Conservation (phyloP, 176 grass and related monocot genomes). For the Ampelocalamus luodianensis region DNA sequence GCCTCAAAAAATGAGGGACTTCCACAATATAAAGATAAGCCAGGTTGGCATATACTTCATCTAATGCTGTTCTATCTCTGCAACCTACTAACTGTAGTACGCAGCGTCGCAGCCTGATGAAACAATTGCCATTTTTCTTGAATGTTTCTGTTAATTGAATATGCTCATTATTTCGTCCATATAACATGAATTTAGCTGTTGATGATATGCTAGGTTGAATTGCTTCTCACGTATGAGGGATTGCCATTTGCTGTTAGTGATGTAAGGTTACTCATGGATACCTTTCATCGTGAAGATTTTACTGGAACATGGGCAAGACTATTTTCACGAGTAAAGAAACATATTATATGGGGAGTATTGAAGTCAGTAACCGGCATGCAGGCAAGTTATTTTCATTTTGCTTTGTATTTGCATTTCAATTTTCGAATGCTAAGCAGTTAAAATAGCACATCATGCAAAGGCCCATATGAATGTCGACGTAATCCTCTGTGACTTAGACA, state of each 20-base stretch:
- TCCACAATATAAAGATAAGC: slow-evolving; percentile 92
- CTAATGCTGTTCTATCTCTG: slow-evolving; percentile 33
- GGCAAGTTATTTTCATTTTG: slow-evolving; percentile 55
- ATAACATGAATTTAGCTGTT: slow-evolving; percentile 34
- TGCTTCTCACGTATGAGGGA: slow-evolving; percentile 94
- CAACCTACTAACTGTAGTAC: slow-evolving; percentile 27
- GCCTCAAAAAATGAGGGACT: slow-evolving; percentile 87
- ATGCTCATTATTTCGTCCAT: slow-evolving; percentile 22
- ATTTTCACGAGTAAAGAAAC: slow-evolving; percentile 93
- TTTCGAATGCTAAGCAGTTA: slow-evolving; percentile 11
- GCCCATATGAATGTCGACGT: slow-evolving; percentile 36
- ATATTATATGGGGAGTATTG: slow-evolving; percentile 94
- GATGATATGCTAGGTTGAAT: slow-evolving; percentile 79
- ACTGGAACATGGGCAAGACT: slow-evolving; percentile 88
- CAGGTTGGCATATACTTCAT: slow-evolving; percentile 66
- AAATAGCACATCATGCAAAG: slow-evolving; percentile 34
- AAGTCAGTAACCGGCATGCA: slow-evolving; percentile 98
- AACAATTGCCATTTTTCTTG: slow-evolving; percentile 36
- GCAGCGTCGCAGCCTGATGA: slow-evolving; percentile 33
- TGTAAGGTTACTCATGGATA: slow-evolving; percentile 95
- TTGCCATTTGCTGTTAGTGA: slow-evolving; percentile 82
- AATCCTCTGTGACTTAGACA: slow-evolving; percentile 35
- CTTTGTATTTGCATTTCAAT: slow-evolving; percentile 22
- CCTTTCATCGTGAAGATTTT: slow-evolving; percentile 95
- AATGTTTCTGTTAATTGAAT: slow-evolving; percentile 26